Evolutionary conservation across 2,329 filamentous ascomycete genomes (phyloP).

Genomic region (Cytospora leucostoma): DNA sequence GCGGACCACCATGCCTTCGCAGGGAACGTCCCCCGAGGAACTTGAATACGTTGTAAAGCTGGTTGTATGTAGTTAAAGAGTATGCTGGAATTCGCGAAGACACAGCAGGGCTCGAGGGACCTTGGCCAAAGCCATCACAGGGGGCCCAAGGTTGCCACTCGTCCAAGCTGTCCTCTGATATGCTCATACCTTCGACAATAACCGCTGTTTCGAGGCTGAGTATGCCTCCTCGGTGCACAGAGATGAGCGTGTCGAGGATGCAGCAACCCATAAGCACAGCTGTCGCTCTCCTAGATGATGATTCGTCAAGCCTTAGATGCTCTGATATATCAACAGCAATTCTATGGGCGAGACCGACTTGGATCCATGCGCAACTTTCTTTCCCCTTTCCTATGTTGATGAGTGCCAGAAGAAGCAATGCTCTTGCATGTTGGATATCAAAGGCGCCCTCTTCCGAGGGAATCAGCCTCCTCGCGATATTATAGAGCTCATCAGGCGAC

Average conservation of each 20-base stretch:
- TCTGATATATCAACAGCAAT: constrained; percentile 42
- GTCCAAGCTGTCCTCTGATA: constrained; percentile 68
- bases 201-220: constrained; percentile 53
- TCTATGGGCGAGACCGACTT: constrained; percentile 65
- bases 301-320: constrained; percentile 20
- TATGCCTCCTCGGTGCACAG: constrained; percentile 50
- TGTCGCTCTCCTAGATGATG: constrained; percentile 31
- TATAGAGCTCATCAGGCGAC: constrained; percentile 48
- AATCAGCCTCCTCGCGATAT: constrained; percentile 50
- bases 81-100: constrained; percentile 37
- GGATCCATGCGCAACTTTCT: constrained; percentile 61
- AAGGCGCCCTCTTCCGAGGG: constrained; percentile 50
- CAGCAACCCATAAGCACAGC: constrained; percentile 56
- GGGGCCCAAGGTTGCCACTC: constrained; percentile 75
- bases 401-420: constrained; percentile 60
- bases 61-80: constrained; percentile 45
- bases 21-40: constrained; percentile 35
- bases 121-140: constrained; percentile 41
- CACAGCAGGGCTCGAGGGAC: constrained; percentile 29
- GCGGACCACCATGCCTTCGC: constrained; percentile 18
- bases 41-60: constrained; percentile 43
- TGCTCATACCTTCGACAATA: constrained; percentile 43
- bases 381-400: constrained; percentile 62
- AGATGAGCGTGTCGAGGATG: constrained; percentile 61
- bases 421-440: constrained; percentile 55